Evolutionary conservation across 225 moss, liverwort and hornwort species (phyloP), one percentile per base, ranked within the genome.

Genomic region (Polytrichum commune): DNA sequence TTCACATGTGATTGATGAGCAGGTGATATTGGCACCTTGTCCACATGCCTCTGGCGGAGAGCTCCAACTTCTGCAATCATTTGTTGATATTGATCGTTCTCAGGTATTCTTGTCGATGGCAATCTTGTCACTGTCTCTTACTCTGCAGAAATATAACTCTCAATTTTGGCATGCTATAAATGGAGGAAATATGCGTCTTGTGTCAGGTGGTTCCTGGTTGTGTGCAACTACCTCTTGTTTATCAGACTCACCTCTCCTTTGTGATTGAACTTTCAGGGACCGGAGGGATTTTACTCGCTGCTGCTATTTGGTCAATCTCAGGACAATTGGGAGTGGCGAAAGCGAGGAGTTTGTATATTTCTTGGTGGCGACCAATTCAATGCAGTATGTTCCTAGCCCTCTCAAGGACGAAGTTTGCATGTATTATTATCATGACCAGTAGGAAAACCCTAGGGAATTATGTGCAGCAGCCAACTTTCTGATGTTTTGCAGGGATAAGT

Each of bases 1-100:
- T 24, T 24, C 62, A 63, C 0, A 19, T 66, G 20, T 64, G 56
- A 74, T 58, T 35, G 55, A 70, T 85, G 57, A 70, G 69, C 73
- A 86, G 86, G 83, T 90, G 70, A 81, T 92, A 58, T 82, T 90
- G 27, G 83, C 90, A 66, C 95, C 92, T 22, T 95, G 95, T 70
- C 92, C 95, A 55, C 90, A 95, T 82, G 90, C 95, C 65, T 92
- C 90, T 69, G 93, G 93, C 72, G 86, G 81, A 69, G 93, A 94
- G 78, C 80, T 86, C 66, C 86, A 90, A 74, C 83, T 94, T 27
- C 78, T 94, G 26, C 77, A 73, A 38, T 86, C 90, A 4, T 92
- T 81, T 60, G 69, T 73, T 54, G 84, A 90, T 80, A 86, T 94
- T 54, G 88, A 94, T 54, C 88, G 92, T 63, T 88, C 88, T 69